phyloP scores from a whole-genome alignment of 73 alveolate species.

The Tetrahymena borealis region DNA sequence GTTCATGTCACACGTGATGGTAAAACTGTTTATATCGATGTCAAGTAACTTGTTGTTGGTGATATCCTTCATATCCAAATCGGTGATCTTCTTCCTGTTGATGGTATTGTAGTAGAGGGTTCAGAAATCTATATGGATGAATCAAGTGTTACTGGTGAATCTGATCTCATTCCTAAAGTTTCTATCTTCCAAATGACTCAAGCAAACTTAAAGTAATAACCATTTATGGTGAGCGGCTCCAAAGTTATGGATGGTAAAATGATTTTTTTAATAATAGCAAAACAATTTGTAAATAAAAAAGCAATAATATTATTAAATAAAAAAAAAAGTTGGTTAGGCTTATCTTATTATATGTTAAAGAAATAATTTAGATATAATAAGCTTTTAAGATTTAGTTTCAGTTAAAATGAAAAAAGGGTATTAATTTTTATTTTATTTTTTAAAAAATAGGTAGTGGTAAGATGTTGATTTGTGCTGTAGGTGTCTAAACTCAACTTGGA shows the following conservation, averaged over 20 bases:
- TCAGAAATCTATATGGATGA: slow-evolving; percentile 53
- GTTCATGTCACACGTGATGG: slow-evolving; percentile 49
- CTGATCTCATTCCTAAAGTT: slow-evolving; percentile 45
- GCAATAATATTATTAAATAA: too few relatives aligned
- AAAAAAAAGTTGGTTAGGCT: too few relatives aligned
- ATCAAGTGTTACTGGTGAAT: slow-evolving; percentile 56
- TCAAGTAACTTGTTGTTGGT: slow-evolving; percentile 52
- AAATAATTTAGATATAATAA: too few relatives aligned
- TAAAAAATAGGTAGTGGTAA: slow-evolving; percentile 65
- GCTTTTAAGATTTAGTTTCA: too few relatives aligned
- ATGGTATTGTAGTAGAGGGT: slow-evolving; percentile 48
- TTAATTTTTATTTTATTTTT: slow-evolving; percentile 53
- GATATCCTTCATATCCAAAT: slow-evolving; percentile 43
- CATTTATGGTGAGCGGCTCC: slow-evolving; percentile 47
- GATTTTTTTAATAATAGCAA: neutral
- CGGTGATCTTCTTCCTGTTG: slow-evolving; percentile 58
- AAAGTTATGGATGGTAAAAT: slow-evolving; percentile 43
- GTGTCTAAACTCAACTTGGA: slow-evolving; percentile 74
- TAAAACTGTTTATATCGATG: slow-evolving; percentile 33
- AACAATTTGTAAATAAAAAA: too few relatives aligned
- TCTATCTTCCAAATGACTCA: slow-evolving; percentile 11
- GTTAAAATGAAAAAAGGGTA: slow-evolving; percentile 56
- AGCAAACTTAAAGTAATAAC: slow-evolving; percentile 19
- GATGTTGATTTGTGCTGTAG: slow-evolving; percentile 80
- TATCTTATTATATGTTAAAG: too few relatives aligned